These are phyloP conservation scores for Lizanozyma gosingica DNA, from an alignment of 1,139 yeast genomes.

Conservation along the genomic window DNA sequence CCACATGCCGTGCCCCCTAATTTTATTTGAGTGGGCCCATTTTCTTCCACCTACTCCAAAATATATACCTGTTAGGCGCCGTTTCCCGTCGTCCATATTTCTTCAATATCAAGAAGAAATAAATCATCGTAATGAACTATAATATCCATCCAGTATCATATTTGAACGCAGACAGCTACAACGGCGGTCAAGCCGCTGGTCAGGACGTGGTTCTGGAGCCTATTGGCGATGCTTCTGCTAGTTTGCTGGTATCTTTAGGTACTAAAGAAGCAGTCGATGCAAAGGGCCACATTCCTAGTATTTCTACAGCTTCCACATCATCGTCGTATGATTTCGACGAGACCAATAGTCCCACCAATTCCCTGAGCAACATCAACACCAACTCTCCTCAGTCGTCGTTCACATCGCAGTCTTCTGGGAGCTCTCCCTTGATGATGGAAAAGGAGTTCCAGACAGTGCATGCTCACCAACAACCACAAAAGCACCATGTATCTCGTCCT, in stretches of 20 bases:
- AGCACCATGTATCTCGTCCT: conserved; percentile 7
- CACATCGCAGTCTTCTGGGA: conserved; percentile 29
- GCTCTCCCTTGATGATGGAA: conserved; percentile 22
- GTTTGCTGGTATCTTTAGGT: background rate
- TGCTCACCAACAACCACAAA: conserved; percentile 5
- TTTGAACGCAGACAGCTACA: conserved; percentile 22
- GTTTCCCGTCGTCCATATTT: no score
- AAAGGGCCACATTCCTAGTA: conserved; percentile 16
- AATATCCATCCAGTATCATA: conserved; percentile 39
- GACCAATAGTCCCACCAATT: background rate
- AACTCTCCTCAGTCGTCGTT: conserved; percentile 16
- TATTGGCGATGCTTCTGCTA: background rate
- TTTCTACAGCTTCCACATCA: conserved; percentile 21
- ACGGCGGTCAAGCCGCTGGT: background rate
- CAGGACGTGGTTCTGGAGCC: background rate
- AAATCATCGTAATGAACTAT: conserved; percentile 22
- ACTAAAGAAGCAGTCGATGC: background rate
- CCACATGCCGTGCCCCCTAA: background rate
- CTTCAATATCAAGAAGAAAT: background rate
- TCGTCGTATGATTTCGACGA: background rate
- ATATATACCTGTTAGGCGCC: no score
- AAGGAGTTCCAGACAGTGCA: conserved; percentile 7
- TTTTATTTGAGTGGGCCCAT: no score
- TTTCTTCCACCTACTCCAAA: no score
- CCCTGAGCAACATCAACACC: background rate